These are phyloP conservation scores for Sporothrix pseudoabietina DNA, from an alignment of 2,329 filamentous ascomycete genomes.

Conservation along the genomic window DNA sequence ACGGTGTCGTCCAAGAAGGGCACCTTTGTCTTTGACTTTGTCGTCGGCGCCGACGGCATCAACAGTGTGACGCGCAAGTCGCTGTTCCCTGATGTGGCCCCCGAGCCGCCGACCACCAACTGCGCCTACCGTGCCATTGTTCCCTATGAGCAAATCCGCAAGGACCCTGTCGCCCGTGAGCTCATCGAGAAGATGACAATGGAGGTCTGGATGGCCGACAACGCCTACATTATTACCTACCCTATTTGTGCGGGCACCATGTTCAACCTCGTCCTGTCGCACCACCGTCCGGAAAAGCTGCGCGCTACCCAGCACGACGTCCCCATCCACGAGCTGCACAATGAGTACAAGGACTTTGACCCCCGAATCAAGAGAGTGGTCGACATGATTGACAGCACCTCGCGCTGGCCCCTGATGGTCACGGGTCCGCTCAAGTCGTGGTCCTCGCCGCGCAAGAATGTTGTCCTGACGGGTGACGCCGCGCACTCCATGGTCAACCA, in stretches of 20 bases:
- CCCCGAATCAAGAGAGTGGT: constrained; percentile 47
- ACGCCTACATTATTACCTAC: constrained; percentile 50
- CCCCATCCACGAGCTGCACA: constrained; percentile 47
- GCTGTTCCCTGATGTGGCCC: constrained; percentile 48
- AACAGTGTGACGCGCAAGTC: constrained; percentile 44
- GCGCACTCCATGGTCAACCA: constrained; percentile 47
- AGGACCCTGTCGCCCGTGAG: constrained; percentile 46
- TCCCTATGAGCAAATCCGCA: constrained; percentile 46
- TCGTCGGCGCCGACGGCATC: constrained; percentile 39
- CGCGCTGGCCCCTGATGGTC: constrained; percentile 49
- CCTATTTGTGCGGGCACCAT: constrained; percentile 48
- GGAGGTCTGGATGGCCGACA: constrained; percentile 35
- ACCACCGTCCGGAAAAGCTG: constrained; percentile 36
- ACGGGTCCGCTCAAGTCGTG: constrained; percentile 43
- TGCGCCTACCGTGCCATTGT: constrained; percentile 51
- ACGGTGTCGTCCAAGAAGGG: constrained; percentile 40
- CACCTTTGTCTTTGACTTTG: constrained; percentile 40
- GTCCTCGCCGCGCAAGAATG: constrained; percentile 38
- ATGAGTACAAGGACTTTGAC: constrained; percentile 49
- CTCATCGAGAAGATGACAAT: constrained; percentile 44
- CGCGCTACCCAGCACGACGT: constrained; percentile 44
- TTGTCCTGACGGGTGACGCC: constrained; percentile 50
- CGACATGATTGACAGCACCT: constrained; percentile 44
- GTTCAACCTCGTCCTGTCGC: constrained; percentile 52
- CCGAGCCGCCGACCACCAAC: constrained; percentile 46